Base-by-base conservation (phyloP, 371 early-diverging fungal species). In the Mortierella sp. region DNA sequence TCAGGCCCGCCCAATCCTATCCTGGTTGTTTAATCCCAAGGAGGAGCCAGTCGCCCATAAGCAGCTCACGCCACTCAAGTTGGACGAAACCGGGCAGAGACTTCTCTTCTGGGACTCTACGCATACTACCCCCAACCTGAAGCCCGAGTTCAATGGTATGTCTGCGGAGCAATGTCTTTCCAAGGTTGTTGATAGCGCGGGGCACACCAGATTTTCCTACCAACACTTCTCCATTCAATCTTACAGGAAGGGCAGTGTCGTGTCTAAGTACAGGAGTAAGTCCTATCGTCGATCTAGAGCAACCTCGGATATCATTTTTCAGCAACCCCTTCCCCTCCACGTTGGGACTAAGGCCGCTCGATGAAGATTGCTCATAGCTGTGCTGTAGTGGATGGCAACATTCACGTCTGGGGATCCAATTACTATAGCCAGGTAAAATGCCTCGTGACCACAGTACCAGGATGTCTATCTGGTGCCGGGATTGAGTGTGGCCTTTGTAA, bases 81-180 rank as follows among this genome's bases (percentile, higher is more conserved):
- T 69, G n/a, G 55, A 64, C 1, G 70, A 76, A 16, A 16, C 65
- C 4, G 70, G 66, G 27, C 48, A 58, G 18, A 52, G 70, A 12
- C 42, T 76, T 1, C 50, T 76, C 50, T 76, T 65, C 48, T 76
- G 78, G 78, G 78, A 76, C 56, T 76, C 78, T n/a, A 76, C 78
- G 8, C 42, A 70, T 27, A 65, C 63, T 23, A 62, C 66, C 10
- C 78, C 78, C 0, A 56, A 62, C 46, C 38, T 76, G 24, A 76
- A 76, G 27, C 78, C 66, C 41, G 78, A 76, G 60, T 76, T 76
- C 61, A 70, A 70, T 62, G 78, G 78, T 76, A 54, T 21, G 34
- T 34, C 7, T 34, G 34, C 10, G 10, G 34, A 34, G 34, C 34
- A 34, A 34, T 34, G 34, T n/a, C n/a, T n/a, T n/a, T n/a, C n/a